phyloP scores from a whole-genome alignment of 257 asterid species.

The Plantago major region DNA sequence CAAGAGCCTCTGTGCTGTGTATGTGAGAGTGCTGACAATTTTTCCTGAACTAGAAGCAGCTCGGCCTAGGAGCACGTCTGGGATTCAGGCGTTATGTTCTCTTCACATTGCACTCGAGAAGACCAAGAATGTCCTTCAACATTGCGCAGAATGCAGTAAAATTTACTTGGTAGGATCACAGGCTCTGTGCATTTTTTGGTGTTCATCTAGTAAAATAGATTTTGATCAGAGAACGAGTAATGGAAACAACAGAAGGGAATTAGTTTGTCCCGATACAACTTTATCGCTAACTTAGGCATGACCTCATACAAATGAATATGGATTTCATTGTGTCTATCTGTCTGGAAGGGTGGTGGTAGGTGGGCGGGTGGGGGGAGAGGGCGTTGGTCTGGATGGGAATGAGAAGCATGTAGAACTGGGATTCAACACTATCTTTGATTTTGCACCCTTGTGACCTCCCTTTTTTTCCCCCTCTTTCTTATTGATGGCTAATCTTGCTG shows the following conservation, averaged over 20 bases:
- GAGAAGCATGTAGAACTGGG: neutral
- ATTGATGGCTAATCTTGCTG: constrained; percentile 6
- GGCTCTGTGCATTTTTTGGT: neutral
- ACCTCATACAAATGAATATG: neutral
- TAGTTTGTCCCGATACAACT: too few species aligned
- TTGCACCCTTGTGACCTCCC: neutral
- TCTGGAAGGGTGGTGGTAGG: neutral
- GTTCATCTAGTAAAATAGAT: neutral
- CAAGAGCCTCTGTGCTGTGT: constrained; percentile 66
- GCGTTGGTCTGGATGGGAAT: neutral
- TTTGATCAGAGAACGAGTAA: neutral
- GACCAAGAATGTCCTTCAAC: constrained; percentile 89
- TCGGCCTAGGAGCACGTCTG: constrained; percentile 96
- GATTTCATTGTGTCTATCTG: neutral
- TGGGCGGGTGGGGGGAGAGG: neutral
- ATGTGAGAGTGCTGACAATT: constrained; percentile 69
- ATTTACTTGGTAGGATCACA: constrained; percentile 75
- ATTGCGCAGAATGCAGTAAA: constrained; percentile 94
- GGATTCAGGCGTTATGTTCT: constrained; percentile 95
- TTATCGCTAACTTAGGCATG: too few species aligned
- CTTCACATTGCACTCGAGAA: constrained; percentile 98
- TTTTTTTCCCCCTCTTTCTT: neutral
- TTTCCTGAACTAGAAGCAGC: constrained; percentile 97
- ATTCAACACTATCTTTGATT: neutral
- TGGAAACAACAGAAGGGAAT: too few species aligned